phyloP scores from a whole-genome alignment of 345 rosid genomes.

The Streptanthus diversifolius region DNA sequence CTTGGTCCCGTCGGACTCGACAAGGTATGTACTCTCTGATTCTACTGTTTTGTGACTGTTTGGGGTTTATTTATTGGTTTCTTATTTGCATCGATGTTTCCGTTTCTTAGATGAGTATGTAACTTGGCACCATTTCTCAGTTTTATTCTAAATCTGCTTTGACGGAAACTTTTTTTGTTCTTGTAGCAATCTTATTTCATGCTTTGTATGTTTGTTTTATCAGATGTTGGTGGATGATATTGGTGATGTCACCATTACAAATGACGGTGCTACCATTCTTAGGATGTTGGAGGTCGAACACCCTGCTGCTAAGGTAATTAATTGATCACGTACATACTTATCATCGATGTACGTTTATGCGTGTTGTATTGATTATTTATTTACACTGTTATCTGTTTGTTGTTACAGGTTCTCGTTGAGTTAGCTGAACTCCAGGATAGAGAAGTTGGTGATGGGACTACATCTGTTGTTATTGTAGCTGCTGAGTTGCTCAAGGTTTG shows the following conservation, averaged over 20 bases:
- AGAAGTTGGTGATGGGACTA: conserved; percentile 98
- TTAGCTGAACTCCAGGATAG: conserved; percentile 97
- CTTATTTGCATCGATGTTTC: neutral
- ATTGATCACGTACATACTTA: neutral
- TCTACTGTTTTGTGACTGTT: neutral
- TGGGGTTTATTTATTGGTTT: neutral
- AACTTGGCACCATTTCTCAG: neutral
- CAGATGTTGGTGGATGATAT: conserved; percentile 98
- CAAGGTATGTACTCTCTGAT: conserved; percentile 48
- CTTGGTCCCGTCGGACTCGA: conserved; percentile 98
- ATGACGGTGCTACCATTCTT: conserved; percentile 93
- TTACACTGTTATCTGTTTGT: neutral
- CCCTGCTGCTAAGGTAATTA: conserved; percentile 89
- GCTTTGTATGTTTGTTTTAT: neutral
- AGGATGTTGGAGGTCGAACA: conserved; percentile 96
- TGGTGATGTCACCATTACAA: conserved; percentile 91
- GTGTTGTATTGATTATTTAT: neutral
- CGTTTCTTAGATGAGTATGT: neutral
- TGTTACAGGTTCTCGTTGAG: conserved; percentile 81
- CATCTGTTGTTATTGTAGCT: conserved; percentile 92
- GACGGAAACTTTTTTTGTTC: too few species aligned
- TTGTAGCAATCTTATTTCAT: too few species aligned
- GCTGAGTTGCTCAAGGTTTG: conserved; percentile 53
- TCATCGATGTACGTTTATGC: neutral
- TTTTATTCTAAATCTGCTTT: neutral